Conservation (phyloP, 495 filamentous ascomycete species). For the Lindgomyces ingoldianus region DNA sequence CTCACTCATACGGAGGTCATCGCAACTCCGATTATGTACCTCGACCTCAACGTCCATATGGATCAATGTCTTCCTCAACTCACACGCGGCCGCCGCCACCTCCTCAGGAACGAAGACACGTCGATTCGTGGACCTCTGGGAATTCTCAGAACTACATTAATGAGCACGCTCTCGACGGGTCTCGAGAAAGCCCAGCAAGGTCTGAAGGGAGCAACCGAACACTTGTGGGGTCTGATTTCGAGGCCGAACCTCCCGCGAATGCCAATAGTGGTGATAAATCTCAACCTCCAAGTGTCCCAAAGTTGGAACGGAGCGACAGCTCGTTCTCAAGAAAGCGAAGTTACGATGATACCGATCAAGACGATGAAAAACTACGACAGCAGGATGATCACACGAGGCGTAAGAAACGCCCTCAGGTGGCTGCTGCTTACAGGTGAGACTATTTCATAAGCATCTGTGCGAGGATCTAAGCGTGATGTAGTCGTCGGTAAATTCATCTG, state of each 20-base stretch:
- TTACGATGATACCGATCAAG: conserved; percentile 36
- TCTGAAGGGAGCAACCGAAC: conserved; percentile 42
- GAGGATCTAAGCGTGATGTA: neutral
- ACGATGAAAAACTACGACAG: conserved; percentile 37
- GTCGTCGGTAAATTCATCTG: conserved; percentile 5
- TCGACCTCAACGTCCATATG: conserved; percentile 26
- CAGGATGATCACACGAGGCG: conserved; percentile 37
- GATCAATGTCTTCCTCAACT: conserved; percentile 21
- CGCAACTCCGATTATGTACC: conserved; percentile 11
- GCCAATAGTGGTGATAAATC: conserved; percentile 12
- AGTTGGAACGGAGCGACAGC: conserved; percentile 30
- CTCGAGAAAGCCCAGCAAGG: conserved; percentile 28
- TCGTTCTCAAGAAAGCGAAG: conserved; percentile 40
- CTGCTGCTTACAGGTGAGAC: conserved; percentile 29
- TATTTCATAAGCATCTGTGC: neutral
- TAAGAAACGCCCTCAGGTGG: conserved; percentile 40
- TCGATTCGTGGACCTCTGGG: conserved; percentile 32
- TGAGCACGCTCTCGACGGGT: conserved; percentile 23
- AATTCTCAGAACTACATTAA: conserved; percentile 8
- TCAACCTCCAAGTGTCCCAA: neutral
- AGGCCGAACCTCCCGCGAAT: conserved; percentile 21
- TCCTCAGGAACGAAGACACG: conserved; percentile 11
- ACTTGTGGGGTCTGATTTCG: conserved; percentile 42
- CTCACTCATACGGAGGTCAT: conserved; percentile 30
- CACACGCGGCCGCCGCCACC: conserved; percentile 29